phyloP scores from a whole-genome alignment of 2,329 filamentous ascomycete species.

The Akanthomyces lecanii region DNA sequence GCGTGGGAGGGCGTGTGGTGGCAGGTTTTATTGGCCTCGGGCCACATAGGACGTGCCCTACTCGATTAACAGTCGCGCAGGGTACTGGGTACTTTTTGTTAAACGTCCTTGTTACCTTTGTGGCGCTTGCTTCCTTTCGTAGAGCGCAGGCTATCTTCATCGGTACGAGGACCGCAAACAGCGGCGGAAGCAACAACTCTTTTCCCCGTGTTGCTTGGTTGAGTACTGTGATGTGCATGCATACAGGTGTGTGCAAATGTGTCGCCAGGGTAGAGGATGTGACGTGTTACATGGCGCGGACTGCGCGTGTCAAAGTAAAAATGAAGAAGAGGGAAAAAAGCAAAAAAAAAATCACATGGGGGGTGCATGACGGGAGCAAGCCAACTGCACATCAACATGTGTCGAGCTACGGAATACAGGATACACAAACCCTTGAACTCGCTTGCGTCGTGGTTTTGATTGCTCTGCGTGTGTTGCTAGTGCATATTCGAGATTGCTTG shows the following conservation, averaged over 20 bases:
- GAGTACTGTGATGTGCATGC: too few species aligned
- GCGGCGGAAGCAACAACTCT: too few species aligned
- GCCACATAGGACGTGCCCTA: too few species aligned
- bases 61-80: too few species aligned
- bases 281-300: constrained; percentile 13
- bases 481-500: too few species aligned
- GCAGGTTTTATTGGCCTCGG: not conserved
- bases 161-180: too few species aligned
- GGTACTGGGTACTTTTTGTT: not conserved
- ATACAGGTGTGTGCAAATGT: not conserved
- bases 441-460: not conserved
- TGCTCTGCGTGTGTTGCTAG: too few species aligned
- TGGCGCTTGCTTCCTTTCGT: not conserved
- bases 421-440: not conserved
- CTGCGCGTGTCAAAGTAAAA: constrained; percentile 3
- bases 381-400: not conserved
- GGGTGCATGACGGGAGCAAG: not conserved
- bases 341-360: not conserved
- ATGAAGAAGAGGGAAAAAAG: not conserved
- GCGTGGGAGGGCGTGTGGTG: not conserved
- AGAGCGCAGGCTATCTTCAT: not conserved
- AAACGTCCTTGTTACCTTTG: too few species aligned
- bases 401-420: not conserved
- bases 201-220: too few species aligned
- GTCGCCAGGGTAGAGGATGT: constrained; percentile 3